Conservation (phyloP, 768 basidiomycete species). For the Strobilomyces dryophilus region DNA sequence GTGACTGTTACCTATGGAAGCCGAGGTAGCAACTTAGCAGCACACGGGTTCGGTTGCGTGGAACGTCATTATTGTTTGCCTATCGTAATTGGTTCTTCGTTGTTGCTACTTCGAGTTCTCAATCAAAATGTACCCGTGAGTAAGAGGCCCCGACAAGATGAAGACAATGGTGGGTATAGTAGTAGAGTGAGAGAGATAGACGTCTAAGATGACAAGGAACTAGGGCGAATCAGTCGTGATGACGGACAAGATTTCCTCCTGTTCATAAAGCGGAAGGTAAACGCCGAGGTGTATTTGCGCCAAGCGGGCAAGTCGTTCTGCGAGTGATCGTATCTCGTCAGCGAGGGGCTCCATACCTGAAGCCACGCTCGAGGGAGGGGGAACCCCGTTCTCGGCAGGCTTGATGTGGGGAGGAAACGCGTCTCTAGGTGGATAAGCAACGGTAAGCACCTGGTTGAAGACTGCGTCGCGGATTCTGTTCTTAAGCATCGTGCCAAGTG, state of each 20-base stretch:
- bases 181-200: constrained; percentile 13
- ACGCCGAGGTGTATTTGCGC: constrained; percentile 72
- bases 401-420: constrained; percentile 29
- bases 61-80: constrained; percentile 23
- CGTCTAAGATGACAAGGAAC: constrained; percentile 21
- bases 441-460: constrained; percentile 53
- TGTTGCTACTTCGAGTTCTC: constrained; percentile 26
- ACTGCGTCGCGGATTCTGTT: constrained; percentile 61
- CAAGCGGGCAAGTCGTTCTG: constrained; percentile 68
- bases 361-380: constrained; percentile 22
- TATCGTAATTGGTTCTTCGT: constrained; percentile 28
- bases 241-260: constrained; percentile 39
- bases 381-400: constrained; percentile 19
- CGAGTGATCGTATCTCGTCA: constrained; percentile 61
- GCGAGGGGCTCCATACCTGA: constrained; percentile 70
- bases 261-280: constrained; percentile 75
- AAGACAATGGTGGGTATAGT: constrained; percentile 29
- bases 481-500: constrained; percentile 57
- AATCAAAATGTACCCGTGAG: constrained; percentile 22
- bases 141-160: constrained; percentile 24
- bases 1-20: neutral
- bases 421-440: constrained; percentile 47
- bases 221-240: constrained; percentile 17
- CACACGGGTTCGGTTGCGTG: constrained; percentile 1
- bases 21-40: neutral